Base-by-base conservation (phyloP, 1,139 yeast genomes). In the Diutina siamensis region DNA sequence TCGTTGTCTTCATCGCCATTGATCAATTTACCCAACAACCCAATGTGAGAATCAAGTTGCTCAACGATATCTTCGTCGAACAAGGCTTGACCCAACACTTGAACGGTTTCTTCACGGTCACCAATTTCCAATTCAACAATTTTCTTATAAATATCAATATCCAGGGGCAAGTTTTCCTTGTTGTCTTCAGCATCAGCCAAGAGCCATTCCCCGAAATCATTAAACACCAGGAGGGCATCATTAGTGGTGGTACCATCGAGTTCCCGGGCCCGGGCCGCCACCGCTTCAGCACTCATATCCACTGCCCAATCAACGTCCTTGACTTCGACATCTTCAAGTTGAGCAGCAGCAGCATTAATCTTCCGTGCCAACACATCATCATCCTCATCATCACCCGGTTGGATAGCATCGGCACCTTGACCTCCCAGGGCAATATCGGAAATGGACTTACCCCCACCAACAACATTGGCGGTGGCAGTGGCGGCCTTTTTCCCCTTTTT, bases 221-320 rank as follows among this genome's bases (percentile, higher is more conserved):
- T 85, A 55, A 72, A 72, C 54, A 75, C 71, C 46, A 61, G 72
- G 76, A 49, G 71, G 62, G 46, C 63, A 22, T 60, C 68, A 21
- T 61, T 64, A 60, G 77, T 63, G 38, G 65, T 60, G 51, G 77
- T 57, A 42, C 78, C 82, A 64, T 88, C 95, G 53, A 89, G 73
- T 60, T 84, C 94, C 58, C 80, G 72, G 48, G 95, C 96, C 67
- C 99, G 85, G 40, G 86, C 88, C 59, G 85, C 83, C 55, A 94
- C 87, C 47, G 98, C 98, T 65, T 88, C 98, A 61, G 85, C 95
- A 46, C 96, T 85, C 79, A 92, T 85, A 63, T 92, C 99, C 46
- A 89, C 97, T 19, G 97, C 88, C 98, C 98, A 92, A 53, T 87
- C 95, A 56, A 86, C 97, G 59, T 88, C 96, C 52, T 79, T 78